Conservation (phyloP, 2,329 filamentous ascomycete species). For the Botryotinia globosa region DNA sequence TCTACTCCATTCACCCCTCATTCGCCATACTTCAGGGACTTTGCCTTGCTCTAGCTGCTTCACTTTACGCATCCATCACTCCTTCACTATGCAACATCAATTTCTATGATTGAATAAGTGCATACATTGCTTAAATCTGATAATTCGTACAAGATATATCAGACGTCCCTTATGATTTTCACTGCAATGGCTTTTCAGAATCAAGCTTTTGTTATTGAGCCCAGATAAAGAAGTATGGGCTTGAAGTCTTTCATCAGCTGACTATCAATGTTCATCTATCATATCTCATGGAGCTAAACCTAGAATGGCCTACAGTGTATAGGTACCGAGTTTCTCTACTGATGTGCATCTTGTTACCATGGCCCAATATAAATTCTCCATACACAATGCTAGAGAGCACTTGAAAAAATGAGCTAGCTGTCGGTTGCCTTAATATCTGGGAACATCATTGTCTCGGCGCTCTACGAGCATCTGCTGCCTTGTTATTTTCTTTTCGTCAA, state of each 20-base stretch:
- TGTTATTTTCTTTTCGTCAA: conserved; percentile 4
- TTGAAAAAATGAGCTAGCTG: neutral
- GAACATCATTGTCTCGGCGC: neutral
- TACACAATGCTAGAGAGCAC: neutral
- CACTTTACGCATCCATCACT: neutral
- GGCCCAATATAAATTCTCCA: neutral
- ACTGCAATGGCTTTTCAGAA: neutral
- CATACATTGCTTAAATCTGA: neutral
- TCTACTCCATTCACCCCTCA: neutral
- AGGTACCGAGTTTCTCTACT: conserved; percentile 2
- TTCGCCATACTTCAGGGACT: neutral
- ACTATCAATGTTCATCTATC: neutral
- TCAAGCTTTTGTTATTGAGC: neutral
- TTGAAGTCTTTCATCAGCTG: conserved; percentile 5
- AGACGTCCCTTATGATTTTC: neutral
- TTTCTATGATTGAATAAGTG: neutral
- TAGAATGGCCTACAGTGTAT: neutral
- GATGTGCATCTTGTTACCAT: neutral
- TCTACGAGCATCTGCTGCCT: neutral
- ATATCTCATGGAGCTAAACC: neutral
- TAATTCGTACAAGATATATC: neutral
- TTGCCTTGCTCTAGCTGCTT: neutral
- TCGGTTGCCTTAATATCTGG: neutral
- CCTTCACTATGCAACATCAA: neutral
- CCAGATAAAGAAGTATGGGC: neutral